phyloP scores from a whole-genome alignment of 2,329 filamentous ascomycete species.

The Sclerotinia minor region DNA sequence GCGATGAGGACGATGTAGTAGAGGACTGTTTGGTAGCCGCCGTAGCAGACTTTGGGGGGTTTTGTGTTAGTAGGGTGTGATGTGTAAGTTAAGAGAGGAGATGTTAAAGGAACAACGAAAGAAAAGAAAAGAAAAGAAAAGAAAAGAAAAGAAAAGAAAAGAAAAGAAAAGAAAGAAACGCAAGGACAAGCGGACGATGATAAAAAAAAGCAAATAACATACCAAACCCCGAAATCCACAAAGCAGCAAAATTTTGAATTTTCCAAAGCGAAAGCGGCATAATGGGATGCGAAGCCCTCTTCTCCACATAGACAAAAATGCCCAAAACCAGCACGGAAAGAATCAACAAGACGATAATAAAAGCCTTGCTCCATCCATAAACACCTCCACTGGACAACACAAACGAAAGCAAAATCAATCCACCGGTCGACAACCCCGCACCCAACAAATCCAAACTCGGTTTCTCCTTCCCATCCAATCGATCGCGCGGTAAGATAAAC shows the following conservation, averaged over 20 bases:
- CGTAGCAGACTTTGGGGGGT: slow-evolving; percentile 42
- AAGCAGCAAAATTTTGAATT: slow-evolving; percentile 48
- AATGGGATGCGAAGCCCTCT: slow-evolving; percentile 48
- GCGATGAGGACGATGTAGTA: slow-evolving; percentile 48
- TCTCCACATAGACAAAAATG: slow-evolving; percentile 46
- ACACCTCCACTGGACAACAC: slow-evolving; percentile 48
- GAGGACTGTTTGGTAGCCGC: slow-evolving; percentile 47
- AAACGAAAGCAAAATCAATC: slow-evolving; percentile 48
- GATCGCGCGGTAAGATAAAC: slow-evolving; percentile 45
- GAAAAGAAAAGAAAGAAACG: not conserved
- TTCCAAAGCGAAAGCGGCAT: slow-evolving; percentile 51
- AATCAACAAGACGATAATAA: slow-evolving; percentile 47
- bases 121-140: not conserved
- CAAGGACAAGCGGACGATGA: too few relatives aligned
- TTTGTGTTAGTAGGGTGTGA: not conserved
- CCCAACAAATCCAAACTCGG: slow-evolving; percentile 47
- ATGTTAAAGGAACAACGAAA: not conserved
- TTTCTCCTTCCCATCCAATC: slow-evolving; percentile 40
- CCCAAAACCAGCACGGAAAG: slow-evolving; percentile 44
- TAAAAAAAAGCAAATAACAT: slow-evolving; percentile 22
- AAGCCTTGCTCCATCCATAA: slow-evolving; percentile 49
- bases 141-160: not conserved
- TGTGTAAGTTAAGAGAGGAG: too few relatives aligned
- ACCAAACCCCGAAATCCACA: slow-evolving; percentile 49
- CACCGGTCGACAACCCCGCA: slow-evolving; percentile 46